A percentile compares a stretch with the other conserved stretches of the same genome.
These are phyloP conservation scores for Discostella stelligeroides DNA, from an alignment of 108 stramenopile genomes.

Conservation along the genomic window DNA sequence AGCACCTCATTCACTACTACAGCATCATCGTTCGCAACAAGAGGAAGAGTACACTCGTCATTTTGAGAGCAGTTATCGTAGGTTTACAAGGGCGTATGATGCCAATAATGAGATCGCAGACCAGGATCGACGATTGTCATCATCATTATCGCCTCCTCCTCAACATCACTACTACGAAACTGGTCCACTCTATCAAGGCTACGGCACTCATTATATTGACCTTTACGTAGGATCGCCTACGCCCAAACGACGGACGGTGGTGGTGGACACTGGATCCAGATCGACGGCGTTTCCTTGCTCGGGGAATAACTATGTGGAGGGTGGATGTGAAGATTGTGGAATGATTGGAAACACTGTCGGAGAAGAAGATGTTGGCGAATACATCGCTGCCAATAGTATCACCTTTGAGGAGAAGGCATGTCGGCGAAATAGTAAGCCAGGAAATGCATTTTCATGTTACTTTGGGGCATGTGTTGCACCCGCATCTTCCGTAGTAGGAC, in stretches of 20 bases:
- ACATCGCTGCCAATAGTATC: conserved; percentile 26
- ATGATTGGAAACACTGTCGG: not conserved
- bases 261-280: conserved; percentile 89
- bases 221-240: conserved; percentile 84
- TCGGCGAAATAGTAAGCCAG: not conserved
- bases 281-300: conserved; percentile 90
- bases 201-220: conserved; percentile 90
- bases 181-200: too few species aligned
- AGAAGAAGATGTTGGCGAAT: conserved; percentile 69
- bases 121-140: too few species aligned
- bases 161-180: too few species aligned
- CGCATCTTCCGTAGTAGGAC: not conserved
- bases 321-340: conserved; percentile 73
- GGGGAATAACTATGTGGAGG: not conserved
- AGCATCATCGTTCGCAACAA: too few species aligned
- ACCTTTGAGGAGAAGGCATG: conserved; percentile 40
- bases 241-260: conserved; percentile 89
- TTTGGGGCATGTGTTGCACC: conserved; percentile 26
- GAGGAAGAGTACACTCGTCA: too few species aligned
- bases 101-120: too few species aligned
- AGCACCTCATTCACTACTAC: too few species aligned
- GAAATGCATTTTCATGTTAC: conserved; percentile 6
- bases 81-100: too few species aligned
- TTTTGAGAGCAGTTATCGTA: too few species aligned
- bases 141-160: too few species aligned